phyloP scores from a whole-genome alignment of 176 grass and related monocot species.

The Ananas comosus region DNA sequence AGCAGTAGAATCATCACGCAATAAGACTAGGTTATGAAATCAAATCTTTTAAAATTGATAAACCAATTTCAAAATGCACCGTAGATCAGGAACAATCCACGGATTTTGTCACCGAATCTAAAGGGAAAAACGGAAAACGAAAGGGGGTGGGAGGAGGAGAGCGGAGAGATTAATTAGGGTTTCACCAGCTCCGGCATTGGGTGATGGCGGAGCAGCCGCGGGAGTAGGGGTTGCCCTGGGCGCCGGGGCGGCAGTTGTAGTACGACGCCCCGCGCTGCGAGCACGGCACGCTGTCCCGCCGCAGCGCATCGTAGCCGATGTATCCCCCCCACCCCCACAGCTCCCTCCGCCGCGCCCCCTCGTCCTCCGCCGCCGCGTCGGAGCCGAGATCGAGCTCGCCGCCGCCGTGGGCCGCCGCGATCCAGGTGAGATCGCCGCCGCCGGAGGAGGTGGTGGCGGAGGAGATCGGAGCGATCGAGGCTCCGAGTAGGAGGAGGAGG shows the following conservation, averaged over 20 bases:
- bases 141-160: too few relatives aligned
- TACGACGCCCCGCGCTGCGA: conserved; percentile 37
- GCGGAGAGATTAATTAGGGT: too few relatives aligned
- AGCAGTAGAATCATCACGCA: too few relatives aligned
- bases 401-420: conserved; percentile 11
- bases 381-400: conserved; percentile 11
- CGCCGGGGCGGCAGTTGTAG: conserved; percentile 62
- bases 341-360: conserved; percentile 22
- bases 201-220: conserved; percentile 47
- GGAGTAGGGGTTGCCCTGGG: conserved; percentile 47
- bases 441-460: not conserved
- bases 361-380: conserved; percentile 3
- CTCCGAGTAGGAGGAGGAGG: conserved; percentile 14
- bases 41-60: too few relatives aligned
- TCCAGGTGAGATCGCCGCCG: not conserved
- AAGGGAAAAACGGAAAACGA: too few relatives aligned
- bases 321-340: not conserved
- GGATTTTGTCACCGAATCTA: too few relatives aligned
- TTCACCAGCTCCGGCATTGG: conserved; percentile 31
- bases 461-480: not conserved
- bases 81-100: too few relatives aligned
- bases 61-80: too few relatives aligned
- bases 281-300: conserved; percentile 21
- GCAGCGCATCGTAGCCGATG: conserved; percentile 60
- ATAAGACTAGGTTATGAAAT: too few relatives aligned